Conservation (phyloP, 768 basidiomycete genomes). For the Russula foetens region DNA sequence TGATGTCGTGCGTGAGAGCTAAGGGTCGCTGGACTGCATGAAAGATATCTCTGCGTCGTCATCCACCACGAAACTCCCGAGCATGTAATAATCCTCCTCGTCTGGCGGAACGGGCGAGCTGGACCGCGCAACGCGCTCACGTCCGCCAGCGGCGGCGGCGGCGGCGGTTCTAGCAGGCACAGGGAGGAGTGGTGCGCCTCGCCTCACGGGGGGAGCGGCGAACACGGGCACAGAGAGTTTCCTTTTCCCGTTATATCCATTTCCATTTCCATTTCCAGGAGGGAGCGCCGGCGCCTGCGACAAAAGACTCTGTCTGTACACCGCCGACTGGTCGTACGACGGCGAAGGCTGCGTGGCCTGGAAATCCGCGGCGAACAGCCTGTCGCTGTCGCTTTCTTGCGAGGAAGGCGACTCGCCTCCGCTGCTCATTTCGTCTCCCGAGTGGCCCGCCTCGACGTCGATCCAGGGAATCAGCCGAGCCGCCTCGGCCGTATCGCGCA, state of each 20-base stretch:
- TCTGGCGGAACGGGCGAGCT: slow-evolving; percentile 55
- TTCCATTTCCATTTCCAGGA: too few relatives aligned
- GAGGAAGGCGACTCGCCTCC: slow-evolving; percentile 46
- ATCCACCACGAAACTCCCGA: slow-evolving; percentile 75
- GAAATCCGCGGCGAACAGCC: slow-evolving; percentile 53
- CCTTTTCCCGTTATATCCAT: slow-evolving; percentile 10
- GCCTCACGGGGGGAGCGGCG: slow-evolving; percentile 39
- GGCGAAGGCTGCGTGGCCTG: slow-evolving; percentile 60
- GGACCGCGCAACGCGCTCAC: slow-evolving; percentile 31
- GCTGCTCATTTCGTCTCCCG: slow-evolving; percentile 68
- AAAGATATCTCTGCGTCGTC: slow-evolving; percentile 67
- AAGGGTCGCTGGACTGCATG: slow-evolving; percentile 21
- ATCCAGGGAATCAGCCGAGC: slow-evolving; percentile 40
- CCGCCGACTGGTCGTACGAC: slow-evolving; percentile 64
- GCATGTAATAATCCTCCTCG: slow-evolving; percentile 54
- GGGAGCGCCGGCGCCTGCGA: slow-evolving; percentile 54
- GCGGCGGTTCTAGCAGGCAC: slow-evolving; percentile 23
- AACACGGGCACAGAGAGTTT: slow-evolving; percentile 43
- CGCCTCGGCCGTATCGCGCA: slow-evolving; percentile 27
- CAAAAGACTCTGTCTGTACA: slow-evolving; percentile 64
- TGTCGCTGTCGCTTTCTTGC: slow-evolving; percentile 55
- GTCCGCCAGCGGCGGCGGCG: slow-evolving; percentile 19
- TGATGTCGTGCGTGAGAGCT: not conserved
- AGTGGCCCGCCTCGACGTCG: slow-evolving; percentile 68
- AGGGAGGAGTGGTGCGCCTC: slow-evolving; percentile 23